Evolutionary conservation across 768 basidiomycete species (phyloP).

Genomic region (Strobilomyces dryophilus): DNA sequence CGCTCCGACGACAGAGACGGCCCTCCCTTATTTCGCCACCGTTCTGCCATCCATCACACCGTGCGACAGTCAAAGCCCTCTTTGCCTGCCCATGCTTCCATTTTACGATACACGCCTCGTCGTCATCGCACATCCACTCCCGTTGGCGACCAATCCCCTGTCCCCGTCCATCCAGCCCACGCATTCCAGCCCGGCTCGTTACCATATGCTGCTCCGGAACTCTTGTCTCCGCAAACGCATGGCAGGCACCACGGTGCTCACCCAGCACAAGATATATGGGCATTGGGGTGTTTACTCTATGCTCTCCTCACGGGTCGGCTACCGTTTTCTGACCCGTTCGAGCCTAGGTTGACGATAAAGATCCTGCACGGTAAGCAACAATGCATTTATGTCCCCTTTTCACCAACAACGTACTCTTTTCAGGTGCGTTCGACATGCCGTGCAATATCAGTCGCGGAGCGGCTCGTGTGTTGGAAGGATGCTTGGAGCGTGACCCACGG

Average conservation of each 20-base stretch:
- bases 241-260: slow-evolving; percentile 34
- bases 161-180: slow-evolving; percentile 31
- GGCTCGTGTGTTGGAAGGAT: slow-evolving; percentile 71
- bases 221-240: slow-evolving; percentile 58
- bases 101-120: slow-evolving; percentile 32
- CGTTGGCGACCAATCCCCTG: slow-evolving; percentile 26
- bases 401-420: slow-evolving; percentile 11
- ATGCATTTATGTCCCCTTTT: background rate
- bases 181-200: slow-evolving; percentile 77
- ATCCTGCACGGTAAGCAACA: slow-evolving; percentile 71
- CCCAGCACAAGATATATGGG: slow-evolving; percentile 94
- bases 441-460: slow-evolving; percentile 54
- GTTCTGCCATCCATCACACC: slow-evolving; percentile 27
- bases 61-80: slow-evolving; percentile 22
- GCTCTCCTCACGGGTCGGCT: slow-evolving; percentile 79
- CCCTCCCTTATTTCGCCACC: slow-evolving; percentile 19
- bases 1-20: slow-evolving; percentile 13
- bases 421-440: slow-evolving; percentile 64
- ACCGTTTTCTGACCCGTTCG: slow-evolving; percentile 86
- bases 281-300: slow-evolving; percentile 86
- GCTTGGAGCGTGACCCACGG: slow-evolving; percentile 59
- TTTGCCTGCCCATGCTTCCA: slow-evolving; percentile 14
- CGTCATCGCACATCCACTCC: slow-evolving; percentile 50
- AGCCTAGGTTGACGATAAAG: slow-evolving; percentile 88
- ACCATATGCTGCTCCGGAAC: slow-evolving; percentile 88